These are phyloP conservation scores for Kwoniella europaea DNA, from an alignment of 768 basidiomycete species.

Conservation along the genomic window DNA sequence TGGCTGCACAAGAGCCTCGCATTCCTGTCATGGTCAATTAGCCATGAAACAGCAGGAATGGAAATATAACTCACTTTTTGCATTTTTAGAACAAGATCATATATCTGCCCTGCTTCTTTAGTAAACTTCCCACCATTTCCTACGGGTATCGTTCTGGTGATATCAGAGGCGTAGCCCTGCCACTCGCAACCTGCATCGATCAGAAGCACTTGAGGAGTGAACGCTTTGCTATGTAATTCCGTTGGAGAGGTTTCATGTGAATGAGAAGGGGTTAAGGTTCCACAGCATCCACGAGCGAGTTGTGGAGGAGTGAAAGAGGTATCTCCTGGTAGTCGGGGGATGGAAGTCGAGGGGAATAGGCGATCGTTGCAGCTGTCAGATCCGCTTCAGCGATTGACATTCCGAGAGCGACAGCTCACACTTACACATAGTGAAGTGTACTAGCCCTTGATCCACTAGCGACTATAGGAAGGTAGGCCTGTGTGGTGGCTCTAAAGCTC, in stretches of 20 bases:
- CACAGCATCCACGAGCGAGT: constrained; percentile 52
- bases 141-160: constrained; percentile 64
- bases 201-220: constrained; percentile 68
- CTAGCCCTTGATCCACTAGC: constrained; percentile 84
- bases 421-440: constrained; percentile 77
- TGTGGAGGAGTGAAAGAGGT: constrained; percentile 38
- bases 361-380: constrained; percentile 78
- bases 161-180: constrained; percentile 70
- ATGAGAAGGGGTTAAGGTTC: constrained; percentile 38
- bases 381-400: background rate
- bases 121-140: constrained; percentile 92
- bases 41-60: background rate
- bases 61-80: constrained; percentile 66
- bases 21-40: constrained; percentile 61
- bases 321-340: constrained; percentile 38
- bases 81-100: constrained; percentile 87
- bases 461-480: constrained; percentile 91
- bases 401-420: background rate
- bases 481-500: constrained; percentile 67
- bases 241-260: constrained; percentile 27
- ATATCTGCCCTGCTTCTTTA: constrained; percentile 77
- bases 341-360: constrained; percentile 48
- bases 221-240: constrained; percentile 64
- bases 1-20: constrained; percentile 72
- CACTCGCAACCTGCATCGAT: constrained; percentile 97